These are phyloP conservation scores for Chytriomyces sp. DNA, from an alignment of 192 early-diverging fungal species.

Conservation along the genomic window DNA sequence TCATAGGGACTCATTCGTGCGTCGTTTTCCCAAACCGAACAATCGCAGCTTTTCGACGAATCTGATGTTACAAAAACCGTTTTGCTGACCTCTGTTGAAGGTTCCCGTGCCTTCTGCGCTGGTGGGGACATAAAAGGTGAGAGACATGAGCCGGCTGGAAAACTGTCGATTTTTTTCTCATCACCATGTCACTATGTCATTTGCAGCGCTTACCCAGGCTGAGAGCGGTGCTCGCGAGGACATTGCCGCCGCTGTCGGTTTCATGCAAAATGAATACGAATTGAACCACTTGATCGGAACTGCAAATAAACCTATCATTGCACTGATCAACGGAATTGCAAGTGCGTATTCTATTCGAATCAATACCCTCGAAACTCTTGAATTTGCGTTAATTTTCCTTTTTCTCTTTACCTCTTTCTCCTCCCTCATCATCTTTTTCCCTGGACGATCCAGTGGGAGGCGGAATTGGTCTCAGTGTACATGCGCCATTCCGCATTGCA, in stretches of 20 bases:
- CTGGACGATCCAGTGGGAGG: constrained; percentile 78
- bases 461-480: constrained; percentile 91
- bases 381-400: background rate
- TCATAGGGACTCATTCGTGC: background rate
- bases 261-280: constrained; percentile 91
- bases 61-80: constrained; percentile 82
- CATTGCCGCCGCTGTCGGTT: constrained; percentile 61
- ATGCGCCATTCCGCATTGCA: constrained; percentile 92
- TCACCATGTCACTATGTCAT: constrained; percentile 3
- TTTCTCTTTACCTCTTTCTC: background rate
- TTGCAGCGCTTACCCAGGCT: constrained; percentile 10
- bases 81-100: constrained; percentile 74
- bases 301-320: constrained; percentile 81
- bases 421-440: background rate
- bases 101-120: constrained; percentile 80
- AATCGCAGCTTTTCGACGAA: background rate
- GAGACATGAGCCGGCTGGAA: background rate
- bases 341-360: constrained; percentile 32
- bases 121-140: constrained; percentile 55
- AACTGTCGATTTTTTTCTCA: background rate
- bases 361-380: background rate
- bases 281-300: constrained; percentile 92
- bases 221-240: constrained; percentile 40
- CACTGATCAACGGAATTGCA: constrained; percentile 76
- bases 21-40: background rate